Percentiles rank a stretch among this genome's conserved stretches.
These are phyloP conservation scores for Hortaea sp. DNA, from an alignment of 2,329 filamentous ascomycete species.

Conservation along the genomic window DNA sequence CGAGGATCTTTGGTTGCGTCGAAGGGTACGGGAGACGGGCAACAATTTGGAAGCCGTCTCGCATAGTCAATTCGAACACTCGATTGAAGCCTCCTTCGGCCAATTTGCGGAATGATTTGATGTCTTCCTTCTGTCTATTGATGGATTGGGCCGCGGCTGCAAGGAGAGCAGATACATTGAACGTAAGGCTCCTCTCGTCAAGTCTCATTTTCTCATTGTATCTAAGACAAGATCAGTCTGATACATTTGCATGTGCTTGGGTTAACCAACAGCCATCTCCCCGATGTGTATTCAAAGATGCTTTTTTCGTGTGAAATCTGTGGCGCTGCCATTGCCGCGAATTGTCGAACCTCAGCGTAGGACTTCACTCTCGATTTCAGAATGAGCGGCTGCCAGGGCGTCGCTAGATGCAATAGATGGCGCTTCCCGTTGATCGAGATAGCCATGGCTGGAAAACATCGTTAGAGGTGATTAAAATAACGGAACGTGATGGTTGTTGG, in stretches of 20 bases:
- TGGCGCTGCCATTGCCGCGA: too few relatives aligned
- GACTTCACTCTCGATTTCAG: too few relatives aligned
- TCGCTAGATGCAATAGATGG: too few relatives aligned
- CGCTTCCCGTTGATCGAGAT: too few relatives aligned
- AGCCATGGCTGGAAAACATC: too few relatives aligned
- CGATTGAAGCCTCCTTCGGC: conserved; percentile 19
- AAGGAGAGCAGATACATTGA: conserved; percentile 8
- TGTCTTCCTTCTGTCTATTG: neutral
- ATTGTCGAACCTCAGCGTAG: too few relatives aligned
- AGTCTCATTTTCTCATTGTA: conserved; percentile 12
- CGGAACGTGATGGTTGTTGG: too few relatives aligned
- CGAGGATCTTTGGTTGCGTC: conserved; percentile 10
- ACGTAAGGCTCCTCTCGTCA: conserved; percentile 6
- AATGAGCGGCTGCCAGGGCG: too few relatives aligned
- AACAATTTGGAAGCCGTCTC: conserved; percentile 15
- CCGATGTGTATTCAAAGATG: neutral
- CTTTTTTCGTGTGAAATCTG: too few relatives aligned
- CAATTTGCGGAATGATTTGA: conserved; percentile 10
- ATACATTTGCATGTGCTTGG: too few relatives aligned
- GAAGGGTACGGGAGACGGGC: conserved; percentile 16
- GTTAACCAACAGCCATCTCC: neutral
- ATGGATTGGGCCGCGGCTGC: conserved; percentile 6
- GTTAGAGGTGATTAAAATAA: too few relatives aligned
- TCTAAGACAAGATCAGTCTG: too few relatives aligned
- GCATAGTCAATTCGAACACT: conserved; percentile 13